Conservation (phyloP, 345 rosid species). For the Populus nigra region DNA sequence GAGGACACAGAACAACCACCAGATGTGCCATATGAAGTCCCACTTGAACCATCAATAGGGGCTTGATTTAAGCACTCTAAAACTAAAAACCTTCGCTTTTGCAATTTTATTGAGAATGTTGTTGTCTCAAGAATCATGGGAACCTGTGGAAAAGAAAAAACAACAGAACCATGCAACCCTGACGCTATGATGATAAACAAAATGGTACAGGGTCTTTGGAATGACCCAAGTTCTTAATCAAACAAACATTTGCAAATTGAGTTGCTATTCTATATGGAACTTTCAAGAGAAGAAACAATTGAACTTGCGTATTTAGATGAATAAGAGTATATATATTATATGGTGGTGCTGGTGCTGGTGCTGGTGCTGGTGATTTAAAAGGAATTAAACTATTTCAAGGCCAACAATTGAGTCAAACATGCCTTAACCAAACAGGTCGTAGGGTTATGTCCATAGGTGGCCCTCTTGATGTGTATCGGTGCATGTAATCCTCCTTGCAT, state of each 20-base stretch:
- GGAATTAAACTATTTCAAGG: background rate
- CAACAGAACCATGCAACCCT: background rate
- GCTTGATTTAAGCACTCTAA: conserved; percentile 92
- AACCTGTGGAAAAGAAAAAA: conserved; percentile 42
- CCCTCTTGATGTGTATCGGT: background rate
- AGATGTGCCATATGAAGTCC: conserved; percentile 70
- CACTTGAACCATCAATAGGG: conserved; percentile 86
- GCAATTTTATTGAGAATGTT: conserved; percentile 79
- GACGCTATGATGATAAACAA: background rate
- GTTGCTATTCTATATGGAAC: background rate
- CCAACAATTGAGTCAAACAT: background rate
- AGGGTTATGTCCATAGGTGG: background rate
- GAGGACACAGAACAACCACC: conserved; percentile 65
- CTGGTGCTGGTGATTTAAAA: background rate
- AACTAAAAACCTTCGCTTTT: conserved; percentile 68
- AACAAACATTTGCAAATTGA: background rate
- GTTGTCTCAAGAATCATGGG: conserved; percentile 82
- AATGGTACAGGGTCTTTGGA: background rate
- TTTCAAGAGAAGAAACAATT: background rate
- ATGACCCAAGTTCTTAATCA: too few relatives aligned
- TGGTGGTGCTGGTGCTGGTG: too few relatives aligned
- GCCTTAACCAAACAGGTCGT: background rate
- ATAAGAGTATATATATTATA: too few relatives aligned
- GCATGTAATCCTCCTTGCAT: background rate
- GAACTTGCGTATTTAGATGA: background rate